phyloP scores from a whole-genome alignment of 2,329 filamentous ascomycete species.

The Colletotrichum phormii region DNA sequence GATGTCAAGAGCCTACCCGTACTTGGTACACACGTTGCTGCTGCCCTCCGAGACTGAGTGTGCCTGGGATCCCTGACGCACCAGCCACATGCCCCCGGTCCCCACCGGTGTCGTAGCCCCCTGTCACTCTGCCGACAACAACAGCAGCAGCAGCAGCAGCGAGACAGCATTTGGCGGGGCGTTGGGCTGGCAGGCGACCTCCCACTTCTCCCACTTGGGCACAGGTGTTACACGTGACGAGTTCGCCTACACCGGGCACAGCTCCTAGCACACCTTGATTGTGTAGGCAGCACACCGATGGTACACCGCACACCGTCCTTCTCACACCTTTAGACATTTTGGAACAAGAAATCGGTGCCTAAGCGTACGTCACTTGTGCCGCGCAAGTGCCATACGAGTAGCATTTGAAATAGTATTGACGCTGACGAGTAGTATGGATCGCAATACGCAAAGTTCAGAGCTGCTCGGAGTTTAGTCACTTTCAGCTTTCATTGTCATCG shows the following conservation, averaged over 20 bases:
- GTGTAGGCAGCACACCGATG: not conserved
- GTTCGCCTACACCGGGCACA: not conserved
- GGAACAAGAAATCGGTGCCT: slow-evolving; percentile 5
- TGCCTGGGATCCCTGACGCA: slow-evolving; percentile 31
- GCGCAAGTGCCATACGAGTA: not conserved
- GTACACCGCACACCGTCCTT: no score
- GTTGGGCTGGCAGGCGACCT: not conserved
- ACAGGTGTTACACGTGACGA: slow-evolving; percentile 20
- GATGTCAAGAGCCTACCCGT: slow-evolving; percentile 21
- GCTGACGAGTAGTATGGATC: not conserved
- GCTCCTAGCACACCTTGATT: not conserved
- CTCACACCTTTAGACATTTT: not conserved
- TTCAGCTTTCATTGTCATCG: not conserved
- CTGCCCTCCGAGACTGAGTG: slow-evolving; percentile 8
- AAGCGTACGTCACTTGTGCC: slow-evolving; percentile 27
- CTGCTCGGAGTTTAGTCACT: not conserved
- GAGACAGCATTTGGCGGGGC: slow-evolving; percentile 22
- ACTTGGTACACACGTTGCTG: slow-evolving; percentile 13
- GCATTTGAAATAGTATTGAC: not conserved
- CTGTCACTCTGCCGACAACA: slow-evolving; percentile 24
- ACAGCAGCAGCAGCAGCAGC: not conserved
- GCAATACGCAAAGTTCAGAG: not conserved
- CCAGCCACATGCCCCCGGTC: slow-evolving; percentile 30
- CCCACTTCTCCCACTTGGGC: slow-evolving; percentile 7
- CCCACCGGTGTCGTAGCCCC: slow-evolving; percentile 29